Evolutionary conservation across 371 early-diverging fungal species (phyloP), one percentile per base, ranked within the genome.

Genomic region (Haplosporangium sp.): DNA sequence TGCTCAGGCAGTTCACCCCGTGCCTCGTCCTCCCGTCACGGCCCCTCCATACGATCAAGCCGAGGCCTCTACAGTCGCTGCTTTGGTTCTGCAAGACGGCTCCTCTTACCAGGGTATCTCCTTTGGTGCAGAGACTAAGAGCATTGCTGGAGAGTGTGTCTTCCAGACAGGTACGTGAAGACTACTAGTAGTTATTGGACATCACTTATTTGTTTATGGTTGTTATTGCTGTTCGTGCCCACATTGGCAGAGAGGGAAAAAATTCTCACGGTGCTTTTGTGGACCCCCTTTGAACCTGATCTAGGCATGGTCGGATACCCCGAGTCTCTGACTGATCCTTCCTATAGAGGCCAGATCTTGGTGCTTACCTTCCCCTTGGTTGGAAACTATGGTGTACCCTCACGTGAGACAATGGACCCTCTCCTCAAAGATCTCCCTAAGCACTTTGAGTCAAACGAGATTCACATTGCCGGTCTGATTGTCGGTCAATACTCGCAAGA

Each of bases 301-400:
- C 37, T 68, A 90, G 89, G 90, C 43, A 94, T 95, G 95, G 93
- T 93, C 62, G 95, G 95, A 46, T 98, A 97, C 81, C 95, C 96
- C 16, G 97, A 98, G 84, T 95, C 96, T 38, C 88, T 97, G 85
- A 97, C 97, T 5, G 97, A 98, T 84, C 97, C 97, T 29, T 95
- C 95, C 21, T 97, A 97, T 83, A 87, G 92, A 55, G 97, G 97
- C n/a, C 97, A 98, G 87, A 94, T 98, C 71, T 85, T 98, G 43
- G 96, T 97, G 37, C 87, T 97, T 53, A 97, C 98, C 69, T 95
- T 94, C 84, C 98, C 98, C 20, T 84, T 98, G 51, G 87, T 97
- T 72, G 98, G 97, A 62, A 85, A 98, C 89, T 98, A 98, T 81
- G 98, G 98, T 77, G 98, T 98, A 5, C 98, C 98, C 29, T 92